These are phyloP conservation scores for Fusarium algeriense DNA, from an alignment of 2,329 filamentous ascomycete species.

Conservation along the genomic window DNA sequence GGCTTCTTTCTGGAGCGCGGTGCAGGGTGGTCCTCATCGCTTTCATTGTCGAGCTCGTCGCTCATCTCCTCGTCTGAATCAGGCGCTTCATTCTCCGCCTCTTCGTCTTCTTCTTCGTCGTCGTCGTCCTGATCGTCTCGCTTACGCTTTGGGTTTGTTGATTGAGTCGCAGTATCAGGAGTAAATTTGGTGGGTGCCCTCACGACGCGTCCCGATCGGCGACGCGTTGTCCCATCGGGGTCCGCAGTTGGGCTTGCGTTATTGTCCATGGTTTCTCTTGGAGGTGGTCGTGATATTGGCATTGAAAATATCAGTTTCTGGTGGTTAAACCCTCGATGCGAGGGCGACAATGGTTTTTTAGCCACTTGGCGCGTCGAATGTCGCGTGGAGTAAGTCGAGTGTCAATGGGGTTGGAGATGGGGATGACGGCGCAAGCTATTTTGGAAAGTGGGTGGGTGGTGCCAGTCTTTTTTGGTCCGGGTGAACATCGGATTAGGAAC, in stretches of 20 bases:
- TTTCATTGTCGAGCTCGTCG: constrained; percentile 62
- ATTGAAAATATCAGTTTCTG: constrained; percentile 35
- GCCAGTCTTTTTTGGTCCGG: constrained; percentile 27
- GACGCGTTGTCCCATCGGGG: constrained; percentile 66
- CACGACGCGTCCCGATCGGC: constrained; percentile 77
- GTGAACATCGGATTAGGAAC: constrained; percentile 42
- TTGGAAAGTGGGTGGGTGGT: constrained; percentile 43
- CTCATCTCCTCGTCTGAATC: constrained; percentile 61
- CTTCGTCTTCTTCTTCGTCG: constrained; percentile 53
- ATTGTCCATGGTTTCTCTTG: constrained; percentile 62
- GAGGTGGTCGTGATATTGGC: constrained; percentile 38
- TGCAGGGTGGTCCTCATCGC: constrained; percentile 57
- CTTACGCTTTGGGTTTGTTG: constrained; percentile 68
- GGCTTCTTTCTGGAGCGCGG: constrained; percentile 56
- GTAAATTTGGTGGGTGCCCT: constrained; percentile 71
- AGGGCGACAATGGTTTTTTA: constrained; percentile 48
- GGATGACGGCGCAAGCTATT: constrained; percentile 45
- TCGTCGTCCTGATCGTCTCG: constrained; percentile 60
- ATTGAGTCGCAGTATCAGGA: constrained; percentile 59
- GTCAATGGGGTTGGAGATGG: constrained; percentile 20
- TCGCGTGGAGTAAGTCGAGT: constrained; percentile 42
- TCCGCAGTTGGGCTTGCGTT: constrained; percentile 67
- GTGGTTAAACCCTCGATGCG: constrained; percentile 45
- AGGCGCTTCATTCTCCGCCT: constrained; percentile 60
- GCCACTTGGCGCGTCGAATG: constrained; percentile 49